Evolutionary conservation across 2,329 filamentous ascomycete species (phyloP), one percentile per base, ranked within the genome.

Genomic region (Microsporum canis): DNA sequence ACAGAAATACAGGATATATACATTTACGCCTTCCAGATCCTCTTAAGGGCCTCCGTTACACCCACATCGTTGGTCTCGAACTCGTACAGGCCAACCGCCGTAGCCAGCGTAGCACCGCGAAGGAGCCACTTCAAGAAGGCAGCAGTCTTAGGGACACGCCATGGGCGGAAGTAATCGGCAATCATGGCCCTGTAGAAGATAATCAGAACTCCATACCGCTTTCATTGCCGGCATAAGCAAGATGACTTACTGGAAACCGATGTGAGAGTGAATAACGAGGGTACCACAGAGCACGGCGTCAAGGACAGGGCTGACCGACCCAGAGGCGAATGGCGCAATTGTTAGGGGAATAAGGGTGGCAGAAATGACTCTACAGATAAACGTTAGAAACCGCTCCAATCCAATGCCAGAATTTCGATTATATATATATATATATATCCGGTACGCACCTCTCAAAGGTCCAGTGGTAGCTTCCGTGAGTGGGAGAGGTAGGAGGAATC

Each of bases 41-140:
- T 84, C 82, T 88, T 90, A 67, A 96, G 81, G 36, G 86, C 87
- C 81, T 95, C 92, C 6, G 91, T 96, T 63, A 99, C 75, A 66
- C 94, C 94, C 59, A 99, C 90, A 68, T 99, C 94, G 72, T 96
- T 97, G 36, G 94, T 99, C 85, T 99, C 94, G 70, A 97, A 97
- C 77, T 97, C 92, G 78, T 99, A 99, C 71, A 97, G 82, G 62
- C 91, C 91, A 66, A 96, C 82, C 58, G 88, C 91, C 65, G 91
- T 89, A 59, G 89, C 79, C 62, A 92, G 80, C 8, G 95, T 96
- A 63, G 84, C 86, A 53, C 81, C 77, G 71, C 91, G 91, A 65
- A 97, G 83, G 41, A 81, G 79, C 91, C 91, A 97, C 75, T 82
- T 84, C 72, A 86, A 80, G n/a, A 79, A 60, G 71, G 83, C 85